Base-by-base conservation (phyloP, 1,139 yeast species). In the Blastobotrys raffinosifermentans region DNA sequence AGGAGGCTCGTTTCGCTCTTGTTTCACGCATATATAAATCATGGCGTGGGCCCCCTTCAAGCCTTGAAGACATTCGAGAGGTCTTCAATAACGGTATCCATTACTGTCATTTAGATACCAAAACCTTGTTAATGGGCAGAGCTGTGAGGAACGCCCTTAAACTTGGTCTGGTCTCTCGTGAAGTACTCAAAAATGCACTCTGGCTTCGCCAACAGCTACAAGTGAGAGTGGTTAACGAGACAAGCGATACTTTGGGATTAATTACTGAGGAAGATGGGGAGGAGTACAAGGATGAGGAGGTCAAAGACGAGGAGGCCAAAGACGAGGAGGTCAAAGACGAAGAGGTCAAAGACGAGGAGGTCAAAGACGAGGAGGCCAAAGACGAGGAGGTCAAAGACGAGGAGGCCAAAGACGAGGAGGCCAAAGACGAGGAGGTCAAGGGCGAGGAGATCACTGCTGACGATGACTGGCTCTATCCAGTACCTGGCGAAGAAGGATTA, bases 41-140 rank as follows among this genome's bases (percentile, higher is more conserved):
- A n/a, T n/a, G n/a, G n/a, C n/a, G n/a, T n/a, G n/a, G n/a, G n/a
- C n/a, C n/a, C n/a, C n/a, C n/a, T n/a, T n/a, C n/a, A 1, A 19
- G 39, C 18, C 26, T 45, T 14, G 32, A 31, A 6, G 16, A 14
- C n/a, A 34, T 49, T 19, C 41, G 38, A 20, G 36, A 34, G 3
- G 44, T 46, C 17, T 27, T 73, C 35, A 68, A 66, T 40, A 51
- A 56, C 9, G 65, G 64, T 15, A 63, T 73, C 2, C 61, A 69
- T 45, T 71, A 61, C 46, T 70, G 73, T 39, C 75, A 72, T 47
- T 49, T 73, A 48, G 50, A 73, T 1, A 69, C 71, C 3, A 70
- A 66, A 26, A 67, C 67, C 36, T 48, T 72, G 18, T 67, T 67
- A n/a, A n/a, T n/a, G n/a, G n/a, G n/a, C n/a, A n/a, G n/a, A n/a